Evolutionary conservation across 495 filamentous ascomycete species (phyloP).

Genomic region (Neurospora cerealis): DNA sequence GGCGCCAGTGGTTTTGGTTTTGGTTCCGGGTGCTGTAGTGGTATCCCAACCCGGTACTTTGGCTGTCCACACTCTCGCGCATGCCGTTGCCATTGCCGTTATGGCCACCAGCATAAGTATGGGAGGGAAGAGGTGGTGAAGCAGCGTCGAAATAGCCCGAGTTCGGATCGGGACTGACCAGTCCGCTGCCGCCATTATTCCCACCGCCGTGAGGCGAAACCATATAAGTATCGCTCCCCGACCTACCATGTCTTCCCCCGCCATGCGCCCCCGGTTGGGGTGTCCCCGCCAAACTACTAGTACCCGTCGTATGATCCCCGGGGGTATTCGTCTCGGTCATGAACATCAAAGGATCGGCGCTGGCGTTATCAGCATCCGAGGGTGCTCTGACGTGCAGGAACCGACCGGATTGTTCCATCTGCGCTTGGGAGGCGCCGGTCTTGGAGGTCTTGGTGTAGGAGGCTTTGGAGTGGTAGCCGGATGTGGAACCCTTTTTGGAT

Average conservation of each 20-base stretch:
- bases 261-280: constrained; percentile 4
- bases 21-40: constrained; percentile 4
- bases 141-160: constrained; percentile 20
- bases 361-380: constrained; percentile 11
- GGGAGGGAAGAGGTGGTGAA: background rate
- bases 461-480: constrained; percentile 9
- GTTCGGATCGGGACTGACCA: constrained; percentile 24
- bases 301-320: background rate
- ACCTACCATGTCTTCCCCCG: constrained; percentile 7
- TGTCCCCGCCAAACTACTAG: constrained; percentile 2
- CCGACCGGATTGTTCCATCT: constrained; percentile 15
- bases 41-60: constrained; percentile 5
- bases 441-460: background rate
- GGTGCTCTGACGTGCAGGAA: constrained; percentile 11
- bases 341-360: constrained; percentile 17
- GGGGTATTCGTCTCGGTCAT: background rate
- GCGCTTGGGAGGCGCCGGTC: constrained; percentile 5
- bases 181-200: constrained; percentile 2
- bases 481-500: constrained; percentile 22
- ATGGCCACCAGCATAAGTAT: background rate
- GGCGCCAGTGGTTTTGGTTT: constrained; percentile 17
- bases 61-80: constrained; percentile 24
- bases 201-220: constrained; percentile 14
- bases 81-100: constrained; percentile 4
- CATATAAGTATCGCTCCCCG: constrained; percentile 11